Evolutionary conservation across 1,284 basidiomycete genomes (phyloP).

Genomic region (Chondrostereum purpureum): DNA sequence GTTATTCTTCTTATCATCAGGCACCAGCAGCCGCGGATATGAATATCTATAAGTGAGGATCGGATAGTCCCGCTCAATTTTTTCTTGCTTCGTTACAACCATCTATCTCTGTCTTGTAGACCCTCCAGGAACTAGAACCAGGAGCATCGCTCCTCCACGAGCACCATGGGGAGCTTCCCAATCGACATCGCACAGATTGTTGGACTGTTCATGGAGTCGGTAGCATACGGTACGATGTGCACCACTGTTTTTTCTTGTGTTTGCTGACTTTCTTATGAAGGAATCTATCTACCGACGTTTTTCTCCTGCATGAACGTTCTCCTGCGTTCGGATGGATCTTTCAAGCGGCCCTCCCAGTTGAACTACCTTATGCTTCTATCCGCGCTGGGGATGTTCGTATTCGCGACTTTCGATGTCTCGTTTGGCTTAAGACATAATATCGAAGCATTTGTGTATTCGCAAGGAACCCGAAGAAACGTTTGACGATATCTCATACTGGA

Average conservation of each 20-base stretch:
- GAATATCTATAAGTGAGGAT: too few species aligned
- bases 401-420: conserved; percentile 31
- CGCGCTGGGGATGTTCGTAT: conserved; percentile 27
- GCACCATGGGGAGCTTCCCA: conserved; percentile 19
- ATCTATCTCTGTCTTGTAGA: too few species aligned
- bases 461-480: conserved; percentile 26
- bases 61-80: too few species aligned
- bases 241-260: conserved; percentile 9
- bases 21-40: too few species aligned
- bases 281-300: conserved; percentile 32
- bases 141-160: too few species aligned
- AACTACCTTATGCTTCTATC: conserved; percentile 31
- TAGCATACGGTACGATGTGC: conserved; percentile 11
- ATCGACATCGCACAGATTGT: conserved; percentile 20
- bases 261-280: conserved; percentile 22
- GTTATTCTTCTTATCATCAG: too few species aligned
- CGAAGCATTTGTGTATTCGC: conserved; percentile 27
- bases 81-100: too few species aligned
- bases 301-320: conserved; percentile 27
- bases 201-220: conserved; percentile 17
- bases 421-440: conserved; percentile 33
- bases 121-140: too few species aligned
- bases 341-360: conserved; percentile 20
- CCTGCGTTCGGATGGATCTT: conserved; percentile 22
- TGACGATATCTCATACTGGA: conserved; percentile 25